Base-by-base conservation (phyloP, 352 stramenopile genomes). In the Blastocystis hominis region DNA sequence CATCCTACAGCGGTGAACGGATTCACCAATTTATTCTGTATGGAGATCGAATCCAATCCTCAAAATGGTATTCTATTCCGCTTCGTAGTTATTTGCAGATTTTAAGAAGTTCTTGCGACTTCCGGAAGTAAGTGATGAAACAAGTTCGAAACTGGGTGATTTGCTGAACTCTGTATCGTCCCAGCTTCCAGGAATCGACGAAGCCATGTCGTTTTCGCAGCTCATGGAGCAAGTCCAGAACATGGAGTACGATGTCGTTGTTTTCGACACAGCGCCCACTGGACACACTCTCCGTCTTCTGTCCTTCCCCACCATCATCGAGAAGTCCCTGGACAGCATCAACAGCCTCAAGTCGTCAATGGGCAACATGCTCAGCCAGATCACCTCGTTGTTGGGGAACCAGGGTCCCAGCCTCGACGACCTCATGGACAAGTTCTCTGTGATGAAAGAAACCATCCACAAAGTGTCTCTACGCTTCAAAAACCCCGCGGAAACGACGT, bases 401-500 rank as follows among this genome's bases (percentile, higher is more conserved):
- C 47, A 87, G 70, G 89, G 68, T 72, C 75, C 66, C 56, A 34
- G 38, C 54, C 36, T 89, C 55, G 88, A 87, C n/a, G 44, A 20
- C 42, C 90, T 98, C 55, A 89, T 98, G 47, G 94, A 93, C 86
- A 96, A 97, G 90, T 91, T 99, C 30, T 94, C 98, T 90, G 94
- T 96, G 89, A 95, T 95, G 36, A 93, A 96, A 63, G 93, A 95
- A 55, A 94, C 98, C 76, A 98, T 99, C 89, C 96, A 98, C 90
- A 98, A 98, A 91, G 97, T 99, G 9, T 98, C 98, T 89, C 92
- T 94, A 76, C 94, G 97, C 89, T 98, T 99, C 92, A 97, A 98
- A 90, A 96, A 99, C 92, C 94, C 96, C 36, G 94, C 97, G 44
- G 92, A 95, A 86, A 99, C 96, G 24, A 99, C 97, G 15, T 99